Evolutionary conservation across 2,329 filamentous ascomycete genomes (phyloP), one percentile per base, ranked within the genome.

Genomic region (Colletotrichum sp.): DNA sequence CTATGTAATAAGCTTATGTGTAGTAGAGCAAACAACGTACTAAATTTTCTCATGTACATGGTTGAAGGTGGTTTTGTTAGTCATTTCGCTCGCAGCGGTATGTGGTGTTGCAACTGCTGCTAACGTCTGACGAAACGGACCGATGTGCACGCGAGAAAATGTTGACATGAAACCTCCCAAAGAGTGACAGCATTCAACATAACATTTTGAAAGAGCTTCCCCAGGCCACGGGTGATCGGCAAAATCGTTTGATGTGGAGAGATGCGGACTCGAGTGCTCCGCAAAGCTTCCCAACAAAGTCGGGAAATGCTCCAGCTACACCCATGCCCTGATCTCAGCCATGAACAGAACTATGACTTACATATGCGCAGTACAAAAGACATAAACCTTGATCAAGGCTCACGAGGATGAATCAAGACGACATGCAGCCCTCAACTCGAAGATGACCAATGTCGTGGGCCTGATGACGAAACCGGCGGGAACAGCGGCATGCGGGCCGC

Each of bases 321-420:
- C 5, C 31, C 33, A 12, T 51, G 0, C 1, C 43, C n/a, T 8
- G 12, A 5, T 51, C 9, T 1, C 11, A 21, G 1, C 43, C 11
- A 13, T 2, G n/a, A 6, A n/a, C 0, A 24, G n/a, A 51, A 51
- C 0, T 0, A 21, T 13, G 2, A 3, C 11, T 11, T 51, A 8
- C n/a, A 8, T 5, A 13, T 51, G n/a, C n/a, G 9, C 12, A 6
- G 8, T 51, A 12, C 11, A 1, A 51, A 51, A 21, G 1, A 13
- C 21, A 51, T 7, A 8, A 11, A 51, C 13, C 3, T 13, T 21
- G 11, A 21, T 5, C 43, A 51, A 51, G 11, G 43, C 3, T 5
- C 43, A 13, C 7, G 43, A 11, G 6, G 43, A 6, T 13, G 43
- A 51, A 21, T 21, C 3, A 13, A 51, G 12, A 51, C 12, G 11